phyloP scores from a whole-genome alignment of 2,329 filamentous ascomycete genomes.

The Emergomyces africanus region DNA sequence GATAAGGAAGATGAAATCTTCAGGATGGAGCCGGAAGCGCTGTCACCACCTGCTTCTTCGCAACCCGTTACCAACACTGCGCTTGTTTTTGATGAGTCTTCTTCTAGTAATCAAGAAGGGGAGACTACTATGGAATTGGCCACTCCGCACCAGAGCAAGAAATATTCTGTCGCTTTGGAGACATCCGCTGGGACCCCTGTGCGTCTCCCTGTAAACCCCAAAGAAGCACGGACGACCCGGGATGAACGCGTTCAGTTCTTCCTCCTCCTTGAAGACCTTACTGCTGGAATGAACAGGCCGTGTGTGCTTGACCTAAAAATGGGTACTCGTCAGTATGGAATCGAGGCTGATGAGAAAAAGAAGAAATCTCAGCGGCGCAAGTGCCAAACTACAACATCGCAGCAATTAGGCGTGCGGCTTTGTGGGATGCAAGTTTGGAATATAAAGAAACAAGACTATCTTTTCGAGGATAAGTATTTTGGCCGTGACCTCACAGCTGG shows the following conservation, averaged over 20 bases:
- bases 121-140: slow-evolving; percentile 3
- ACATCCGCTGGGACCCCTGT: slow-evolving; percentile 13
- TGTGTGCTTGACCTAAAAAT: slow-evolving; percentile 98
- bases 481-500: slow-evolving; percentile 80
- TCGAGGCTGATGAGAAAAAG: slow-evolving; percentile 86
- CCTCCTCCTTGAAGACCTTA: slow-evolving; percentile 83
- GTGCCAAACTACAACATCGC: slow-evolving; percentile 82
- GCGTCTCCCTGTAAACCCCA: slow-evolving; percentile 54
- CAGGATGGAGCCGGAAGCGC: slow-evolving; percentile 47
- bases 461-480: slow-evolving; percentile 98
- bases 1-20: slow-evolving; percentile 64
- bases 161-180: slow-evolving; percentile 9
- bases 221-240: slow-evolving; percentile 50
- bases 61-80: neutral
- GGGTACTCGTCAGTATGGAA: slow-evolving; percentile 93
- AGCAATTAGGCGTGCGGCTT: slow-evolving; percentile 79
- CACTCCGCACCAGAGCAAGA: slow-evolving; percentile 2
- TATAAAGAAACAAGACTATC: slow-evolving; percentile 63
- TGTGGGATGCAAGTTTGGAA: slow-evolving; percentile 98
- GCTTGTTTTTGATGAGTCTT: neutral
- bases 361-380: slow-evolving; percentile 86
- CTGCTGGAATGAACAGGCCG: slow-evolving; percentile 88
- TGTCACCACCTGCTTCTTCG: neutral
- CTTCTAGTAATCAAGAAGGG: neutral
- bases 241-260: slow-evolving; percentile 74